Evolutionary conservation across 768 basidiomycete species (phyloP).

Genomic region (Hericium rajendrae): DNA sequence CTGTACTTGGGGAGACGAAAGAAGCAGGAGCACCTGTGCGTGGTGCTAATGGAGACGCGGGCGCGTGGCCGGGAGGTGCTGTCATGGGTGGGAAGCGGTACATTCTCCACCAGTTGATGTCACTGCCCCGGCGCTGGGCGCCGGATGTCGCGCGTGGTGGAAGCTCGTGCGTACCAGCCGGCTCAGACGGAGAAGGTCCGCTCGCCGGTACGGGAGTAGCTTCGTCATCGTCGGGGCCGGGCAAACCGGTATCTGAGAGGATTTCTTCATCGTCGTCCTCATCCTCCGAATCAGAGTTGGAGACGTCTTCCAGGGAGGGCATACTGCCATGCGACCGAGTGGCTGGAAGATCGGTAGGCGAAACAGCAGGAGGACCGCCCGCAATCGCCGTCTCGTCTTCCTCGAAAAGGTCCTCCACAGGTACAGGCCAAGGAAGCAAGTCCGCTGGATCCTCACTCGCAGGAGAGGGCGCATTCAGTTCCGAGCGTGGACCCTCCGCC

Average conservation of each 20-base stretch:
- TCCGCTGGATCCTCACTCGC: not conserved
- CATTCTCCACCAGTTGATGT: slow-evolving; percentile 75
- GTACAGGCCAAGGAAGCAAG: not conserved
- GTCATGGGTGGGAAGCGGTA: slow-evolving; percentile 72
- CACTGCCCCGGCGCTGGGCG: slow-evolving; percentile 30
- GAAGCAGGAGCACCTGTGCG: not conserved
- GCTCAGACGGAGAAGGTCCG: not conserved
- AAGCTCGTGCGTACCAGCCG: slow-evolving; percentile 2
- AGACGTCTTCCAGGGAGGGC: slow-evolving; percentile 26
- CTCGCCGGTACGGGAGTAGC: not conserved
- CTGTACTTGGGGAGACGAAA: not conserved
- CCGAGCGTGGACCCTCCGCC: slow-evolving; percentile 24
- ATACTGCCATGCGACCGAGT: slow-evolving; percentile 10
- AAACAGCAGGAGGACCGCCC: not conserved
- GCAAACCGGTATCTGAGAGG: not conserved
- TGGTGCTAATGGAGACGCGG: not conserved
- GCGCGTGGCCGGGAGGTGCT: slow-evolving; percentile 22
- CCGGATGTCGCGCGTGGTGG: slow-evolving; percentile 24
- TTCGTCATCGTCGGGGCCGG: not conserved
- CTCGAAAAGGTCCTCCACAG: not conserved
- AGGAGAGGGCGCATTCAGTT: not conserved
- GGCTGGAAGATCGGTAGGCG: not conserved
- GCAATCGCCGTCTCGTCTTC: not conserved
- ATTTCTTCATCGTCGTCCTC: slow-evolving; percentile 15
- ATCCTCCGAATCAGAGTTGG: slow-evolving; percentile 23